These are phyloP conservation scores for Nothophaeocryptopus gaeumannii DNA, from an alignment of 2,329 filamentous ascomycete genomes.

Conservation along the genomic window DNA sequence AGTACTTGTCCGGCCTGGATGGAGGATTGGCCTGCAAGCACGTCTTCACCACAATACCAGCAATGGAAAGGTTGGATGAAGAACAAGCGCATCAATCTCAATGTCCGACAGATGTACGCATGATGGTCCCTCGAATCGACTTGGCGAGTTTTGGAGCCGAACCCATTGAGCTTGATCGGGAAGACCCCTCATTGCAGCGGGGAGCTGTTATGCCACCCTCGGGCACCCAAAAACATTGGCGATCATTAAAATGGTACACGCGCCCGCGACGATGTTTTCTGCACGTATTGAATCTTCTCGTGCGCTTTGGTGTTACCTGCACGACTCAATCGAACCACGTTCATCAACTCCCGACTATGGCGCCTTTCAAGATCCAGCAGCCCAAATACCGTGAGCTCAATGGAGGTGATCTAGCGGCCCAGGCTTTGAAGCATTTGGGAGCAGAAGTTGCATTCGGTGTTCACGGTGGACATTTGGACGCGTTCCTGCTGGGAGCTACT, in stretches of 20 bases:
- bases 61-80: slow-evolving; percentile 85
- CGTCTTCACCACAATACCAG: slow-evolving; percentile 47
- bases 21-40: slow-evolving; percentile 66
- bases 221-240: neutral
- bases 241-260: no score
- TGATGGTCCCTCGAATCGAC: no score
- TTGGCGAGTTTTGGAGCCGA: no score
- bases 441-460: slow-evolving; percentile 47
- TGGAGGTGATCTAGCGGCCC: slow-evolving; percentile 47
- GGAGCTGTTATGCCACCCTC: slow-evolving; percentile 11
- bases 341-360: slow-evolving; percentile 9
- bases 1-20: slow-evolving; percentile 76
- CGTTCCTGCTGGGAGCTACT: slow-evolving; percentile 47
- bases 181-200: neutral
- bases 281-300: no score
- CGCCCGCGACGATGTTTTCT: no score
- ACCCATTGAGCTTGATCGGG: no score
- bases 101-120: slow-evolving; percentile 78
- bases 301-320: no score
- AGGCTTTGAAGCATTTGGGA: slow-evolving; percentile 43
- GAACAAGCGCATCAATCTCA: slow-evolving; percentile 84
- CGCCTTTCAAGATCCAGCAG: slow-evolving; percentile 28
- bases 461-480: slow-evolving; percentile 50
- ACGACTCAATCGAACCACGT: no score
- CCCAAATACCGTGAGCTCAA: slow-evolving; percentile 42